These are phyloP conservation scores for Chrysosporium queenslandicum DNA, from an alignment of 2,329 filamentous ascomycete species.

Conservation along the genomic window DNA sequence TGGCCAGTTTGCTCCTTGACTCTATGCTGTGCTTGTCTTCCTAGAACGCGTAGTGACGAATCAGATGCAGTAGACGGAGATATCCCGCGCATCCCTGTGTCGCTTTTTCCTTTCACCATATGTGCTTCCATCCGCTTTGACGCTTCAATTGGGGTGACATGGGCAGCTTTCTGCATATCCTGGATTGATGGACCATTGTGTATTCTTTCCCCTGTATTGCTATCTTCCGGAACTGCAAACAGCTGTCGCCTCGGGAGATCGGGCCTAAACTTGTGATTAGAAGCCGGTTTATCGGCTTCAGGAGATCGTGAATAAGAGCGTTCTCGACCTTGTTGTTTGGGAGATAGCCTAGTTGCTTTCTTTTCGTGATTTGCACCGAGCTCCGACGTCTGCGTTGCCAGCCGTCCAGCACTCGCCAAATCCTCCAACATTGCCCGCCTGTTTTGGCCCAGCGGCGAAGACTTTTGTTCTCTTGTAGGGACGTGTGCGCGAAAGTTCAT, in stretches of 20 bases:
- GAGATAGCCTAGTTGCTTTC: no score
- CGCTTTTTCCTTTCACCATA: background rate
- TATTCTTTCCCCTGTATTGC: background rate
- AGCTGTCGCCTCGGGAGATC: conserved; percentile 13
- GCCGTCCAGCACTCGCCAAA: background rate
- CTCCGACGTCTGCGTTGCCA: background rate
- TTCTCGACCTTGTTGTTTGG: background rate
- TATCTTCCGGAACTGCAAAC: conserved; percentile 5
- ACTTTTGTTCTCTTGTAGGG: background rate
- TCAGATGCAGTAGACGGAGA: background rate
- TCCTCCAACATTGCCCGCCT: background rate
- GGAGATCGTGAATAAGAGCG: background rate
- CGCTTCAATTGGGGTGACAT: background rate
- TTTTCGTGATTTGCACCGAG: background rate
- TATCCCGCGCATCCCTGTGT: background rate
- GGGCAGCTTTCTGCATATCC: background rate
- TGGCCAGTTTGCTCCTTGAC: conserved; percentile 10
- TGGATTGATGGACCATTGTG: background rate
- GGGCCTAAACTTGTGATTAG: background rate
- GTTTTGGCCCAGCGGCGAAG: conserved; percentile 1
- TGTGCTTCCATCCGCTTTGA: background rate
- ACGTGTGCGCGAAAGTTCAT: background rate
- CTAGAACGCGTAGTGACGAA: background rate
- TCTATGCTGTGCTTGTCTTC: background rate
- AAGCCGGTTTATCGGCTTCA: background rate